Base-by-base conservation (phyloP, 208 protist genomes). In the Crithidia sp. region DNA sequence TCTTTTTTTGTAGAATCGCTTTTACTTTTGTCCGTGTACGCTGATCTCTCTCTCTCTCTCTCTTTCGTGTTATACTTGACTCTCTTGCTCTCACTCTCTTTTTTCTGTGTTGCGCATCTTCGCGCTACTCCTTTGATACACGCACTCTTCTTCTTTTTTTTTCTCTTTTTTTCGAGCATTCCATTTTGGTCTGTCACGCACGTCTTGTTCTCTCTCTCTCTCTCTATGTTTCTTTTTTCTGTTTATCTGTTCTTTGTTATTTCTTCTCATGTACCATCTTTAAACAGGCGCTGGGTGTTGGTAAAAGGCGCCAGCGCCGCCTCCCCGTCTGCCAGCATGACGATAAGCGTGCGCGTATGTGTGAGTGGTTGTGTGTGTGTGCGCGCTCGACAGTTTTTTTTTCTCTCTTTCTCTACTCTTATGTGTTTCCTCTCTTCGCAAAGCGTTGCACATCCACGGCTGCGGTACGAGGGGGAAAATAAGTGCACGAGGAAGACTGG, bases 341-440 rank as follows among this genome's bases (percentile, higher is more conserved):
- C 28, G 28, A 28, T 28, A 0, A 19, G 8, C n/a, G 8, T 55
- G 8, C 16, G 8, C n/a, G 8, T 55, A 14, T 17, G 16, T 2
- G 50, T 17, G 16, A 19, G 50, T 55, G 50, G 8, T 7, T 17
- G 50, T 55, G 50, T 55, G 50, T 55, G 14, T 55, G 16, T 55
- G 16, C 50, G 16, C 68, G 16, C 60, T 52, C 56, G 49, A 59
- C 4, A 65, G 10, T 74, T 39, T 62, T 17, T n/a, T 54, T 54
- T 28, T 28, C 28, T 28, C 28, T n/a, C 67, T 49, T 37, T 36
- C 9, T 66, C 5, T 14, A 44, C 8, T 36, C 41, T 62, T 55
- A 54, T 62, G 40, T 71, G 47, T 50, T 40, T 71, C 41, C 52
- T 67, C 53, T 67, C 10, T 55, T 67, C 59, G 19, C 60, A 28